Evolutionary conservation across 1,284 basidiomycete genomes (phyloP), one percentile per base, ranked within the genome.

Genomic region (Microbotryum intermedium): DNA sequence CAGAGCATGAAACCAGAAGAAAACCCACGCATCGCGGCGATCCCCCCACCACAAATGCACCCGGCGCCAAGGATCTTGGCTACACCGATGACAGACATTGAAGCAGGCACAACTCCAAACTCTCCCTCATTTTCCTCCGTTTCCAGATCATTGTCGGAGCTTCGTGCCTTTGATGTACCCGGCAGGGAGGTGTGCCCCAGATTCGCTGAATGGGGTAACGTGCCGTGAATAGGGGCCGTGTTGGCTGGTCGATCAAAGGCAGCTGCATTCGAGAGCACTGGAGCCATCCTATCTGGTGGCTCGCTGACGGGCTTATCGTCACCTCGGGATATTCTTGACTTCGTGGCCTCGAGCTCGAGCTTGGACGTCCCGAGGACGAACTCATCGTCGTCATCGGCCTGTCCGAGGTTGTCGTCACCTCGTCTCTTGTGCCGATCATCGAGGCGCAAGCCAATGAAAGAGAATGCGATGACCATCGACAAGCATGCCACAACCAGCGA

Each of bases 1-100:
- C 8, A 39, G 34, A 18, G 18, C 29, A 30, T 26, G 13, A 18
- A 18, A 47, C 2, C 1, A 18, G 21, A 18, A 26, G 34, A 21
- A 16, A 28, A 74, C 75, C 72, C 51, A 77, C 76, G 77, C 77
- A 78, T 78, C 5, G 70, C 76, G 5, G 73, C 76, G 21, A 79
- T 75, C 10, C 77, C 77, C 49, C 75, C 74, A 0, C 77, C 77
- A 43, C 76, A 76, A 5, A 76, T 69, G 10, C 74, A 71, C 9
- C 77, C 77, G 0, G 77, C 75, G 29, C 74, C 57, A 20, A 75
- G 59, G 29, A 78, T 73, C 70, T 77, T 78, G 50, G 72, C 48
- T 5, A 77, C 68, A 53, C 77, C 76, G 9, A 61, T 60, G 8
- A 59, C 51, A 0, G 76, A 77, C 13, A 77, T 74, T 6, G 74